Evolutionary conservation across 2,329 filamentous ascomycete species (phyloP), one percentile per base, ranked within the genome.

Genomic region (Colletotrichum camelliae): DNA sequence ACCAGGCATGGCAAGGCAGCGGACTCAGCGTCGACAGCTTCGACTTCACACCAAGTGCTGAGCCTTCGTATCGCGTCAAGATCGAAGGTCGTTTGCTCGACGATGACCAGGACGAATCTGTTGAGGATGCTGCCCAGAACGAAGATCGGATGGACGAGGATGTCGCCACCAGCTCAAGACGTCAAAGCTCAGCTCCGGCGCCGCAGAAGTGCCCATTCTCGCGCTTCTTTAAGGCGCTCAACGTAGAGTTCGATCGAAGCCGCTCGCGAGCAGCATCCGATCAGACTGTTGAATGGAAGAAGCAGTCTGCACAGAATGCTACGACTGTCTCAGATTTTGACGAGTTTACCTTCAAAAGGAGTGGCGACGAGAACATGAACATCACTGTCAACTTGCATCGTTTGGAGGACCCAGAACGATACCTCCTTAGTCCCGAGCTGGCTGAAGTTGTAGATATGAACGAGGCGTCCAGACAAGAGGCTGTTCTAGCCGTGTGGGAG

Each of bases 401-500:
- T 16, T 94, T 98, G 81, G 96, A 98, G 83, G 92, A 92, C 16
- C 96, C 95, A 0, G 96, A 98, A 83, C 91, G 96, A 72, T 98
- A 94, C 83, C 91, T 92, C 79, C 86, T 98, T 31, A 97, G 93
- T 84, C 92, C 93, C 66, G 92, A 93, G 73, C 88, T 99, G 61
- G 93, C 95, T 13, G 94, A 97, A 66, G 90, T 98, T 16, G 88
- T 98, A 21, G 97, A 98, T 81, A 94, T 95, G 81, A 90, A 93
- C 65, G 95, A 98, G 84, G 96, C 95, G 67, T 96, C 97, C 33
- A 93, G 96, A 35, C 94, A 95, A 52, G 96, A 97, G 77, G 94
- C 96, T 8, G 93, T 98, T 33, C 95, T 97, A 89, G 96, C 94
- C 16, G 91, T 99, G 37, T 99, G 96, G 95, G 96, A 98, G 82